A percentile compares a stretch with the other conserved stretches of the same genome.
phyloP scores from a whole-genome alignment of 23 red algal genomes.

The Gracilaria vermiculophylla region DNA sequence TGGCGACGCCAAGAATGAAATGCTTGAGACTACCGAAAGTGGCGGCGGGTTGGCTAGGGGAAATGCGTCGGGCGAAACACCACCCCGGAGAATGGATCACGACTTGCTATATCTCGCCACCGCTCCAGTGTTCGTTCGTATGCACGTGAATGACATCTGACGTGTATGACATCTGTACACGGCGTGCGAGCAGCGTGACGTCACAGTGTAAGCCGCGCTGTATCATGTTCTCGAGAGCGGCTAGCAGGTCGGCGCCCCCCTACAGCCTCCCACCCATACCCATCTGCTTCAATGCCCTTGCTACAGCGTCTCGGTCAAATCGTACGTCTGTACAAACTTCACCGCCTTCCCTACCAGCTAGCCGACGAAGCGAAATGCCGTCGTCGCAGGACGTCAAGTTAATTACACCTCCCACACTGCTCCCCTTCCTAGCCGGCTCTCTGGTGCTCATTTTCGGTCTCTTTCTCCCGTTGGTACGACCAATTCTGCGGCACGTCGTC shows the following conservation, averaged over 20 bases:
- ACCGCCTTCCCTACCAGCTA: no score
- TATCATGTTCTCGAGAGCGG: not conserved
- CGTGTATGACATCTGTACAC: not conserved
- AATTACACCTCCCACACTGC: not conserved
- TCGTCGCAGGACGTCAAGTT: not conserved
- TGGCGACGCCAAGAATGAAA: not conserved
- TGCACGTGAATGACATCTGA: not conserved
- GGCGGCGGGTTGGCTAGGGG: no score
- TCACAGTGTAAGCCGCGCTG: constrained; percentile 1
- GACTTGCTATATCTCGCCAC: not conserved
- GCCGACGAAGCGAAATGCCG: constrained; percentile 2
- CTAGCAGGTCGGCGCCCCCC: no score
- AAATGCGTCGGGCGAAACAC: no score
- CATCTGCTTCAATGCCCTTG: no score
- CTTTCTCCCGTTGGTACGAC: not conserved
- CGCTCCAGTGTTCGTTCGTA: not conserved
- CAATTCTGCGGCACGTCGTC: not conserved
- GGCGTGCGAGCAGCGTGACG: not conserved
- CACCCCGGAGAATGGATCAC: not conserved
- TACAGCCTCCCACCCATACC: no score
- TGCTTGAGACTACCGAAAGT: not conserved
- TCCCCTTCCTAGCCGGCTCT: constrained; percentile 9
- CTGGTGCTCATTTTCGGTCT: constrained; percentile 18
- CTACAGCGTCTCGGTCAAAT: no score
- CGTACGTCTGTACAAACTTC: no score